Conservation (phyloP, 163 green algal genomes). For the Coccomyxa subellipsoidea region DNA sequence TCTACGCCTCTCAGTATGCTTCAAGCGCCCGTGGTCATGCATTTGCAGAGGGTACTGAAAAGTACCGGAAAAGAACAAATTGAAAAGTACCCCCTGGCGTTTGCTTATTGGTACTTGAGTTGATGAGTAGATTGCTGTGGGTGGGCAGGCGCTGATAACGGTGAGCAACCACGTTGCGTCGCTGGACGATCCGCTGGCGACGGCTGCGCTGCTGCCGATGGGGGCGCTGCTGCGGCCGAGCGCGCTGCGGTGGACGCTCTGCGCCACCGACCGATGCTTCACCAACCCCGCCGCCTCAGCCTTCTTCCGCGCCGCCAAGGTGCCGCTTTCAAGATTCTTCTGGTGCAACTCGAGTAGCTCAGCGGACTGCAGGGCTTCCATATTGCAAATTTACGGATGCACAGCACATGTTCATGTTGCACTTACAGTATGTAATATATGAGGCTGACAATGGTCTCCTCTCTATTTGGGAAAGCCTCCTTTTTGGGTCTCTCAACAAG, state of each 20-base stretch:
- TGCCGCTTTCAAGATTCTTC: no score
- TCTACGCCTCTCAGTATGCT: no score
- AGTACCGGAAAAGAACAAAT: no score
- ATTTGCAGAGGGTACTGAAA: no score
- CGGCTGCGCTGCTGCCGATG: constrained; percentile 65
- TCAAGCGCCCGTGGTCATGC: no score
- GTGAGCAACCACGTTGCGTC: constrained; percentile 86
- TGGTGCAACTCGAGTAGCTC: background rate
- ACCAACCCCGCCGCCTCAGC: constrained; percentile 44
- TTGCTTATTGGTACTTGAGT: no score
- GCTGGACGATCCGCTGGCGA: constrained; percentile 86
- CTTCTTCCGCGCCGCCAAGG: constrained; percentile 74
- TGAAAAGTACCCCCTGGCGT: no score
- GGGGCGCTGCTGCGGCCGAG: constrained; percentile 32
- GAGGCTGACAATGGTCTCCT: no score
- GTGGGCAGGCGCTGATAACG: constrained; percentile 64
- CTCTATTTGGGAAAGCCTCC: no score
- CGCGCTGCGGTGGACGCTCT: constrained; percentile 79
- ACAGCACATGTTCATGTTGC: background rate
- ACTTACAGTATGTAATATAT: background rate
- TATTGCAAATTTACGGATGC: background rate
- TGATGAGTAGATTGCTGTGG: no score
- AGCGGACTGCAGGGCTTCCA: background rate
- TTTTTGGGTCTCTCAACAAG: background rate
- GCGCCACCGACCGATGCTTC: constrained; percentile 89